phyloP scores from a whole-genome alignment of 306 rosid species.

The Glycine tomentella region DNA sequence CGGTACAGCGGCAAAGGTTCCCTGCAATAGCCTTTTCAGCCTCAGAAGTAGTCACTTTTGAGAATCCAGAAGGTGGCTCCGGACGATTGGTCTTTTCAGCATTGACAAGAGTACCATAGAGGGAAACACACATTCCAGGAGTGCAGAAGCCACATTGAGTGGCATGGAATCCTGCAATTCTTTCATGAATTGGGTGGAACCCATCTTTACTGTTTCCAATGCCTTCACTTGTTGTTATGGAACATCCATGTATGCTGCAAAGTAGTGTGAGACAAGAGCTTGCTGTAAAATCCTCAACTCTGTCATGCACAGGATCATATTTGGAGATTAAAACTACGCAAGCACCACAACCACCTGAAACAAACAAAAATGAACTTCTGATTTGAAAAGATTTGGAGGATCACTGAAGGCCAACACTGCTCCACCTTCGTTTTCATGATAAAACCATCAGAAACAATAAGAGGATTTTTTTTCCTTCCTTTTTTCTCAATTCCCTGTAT shows the following conservation, averaged over 20 bases:
- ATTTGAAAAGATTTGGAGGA: background rate
- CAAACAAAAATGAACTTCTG: conserved; percentile 33
- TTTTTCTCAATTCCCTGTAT: background rate
- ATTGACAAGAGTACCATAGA: conserved; percentile 70
- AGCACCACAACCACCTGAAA: conserved; percentile 95
- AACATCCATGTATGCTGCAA: conserved; percentile 72
- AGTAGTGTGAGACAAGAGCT: conserved; percentile 90
- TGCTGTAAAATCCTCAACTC: conserved; percentile 68
- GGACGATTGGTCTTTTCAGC: conserved; percentile 65
- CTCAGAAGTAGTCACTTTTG: conserved; percentile 69
- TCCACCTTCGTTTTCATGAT: background rate
- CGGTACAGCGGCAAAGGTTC: conserved; percentile 95
- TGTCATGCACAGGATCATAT: conserved; percentile 66
- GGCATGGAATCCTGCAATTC: no score
- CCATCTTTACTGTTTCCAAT: no score
- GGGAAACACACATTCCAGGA: conserved; percentile 92
- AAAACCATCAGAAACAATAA: conserved; percentile 28
- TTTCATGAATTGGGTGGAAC: no score
- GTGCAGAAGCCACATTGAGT: conserved; percentile 55
- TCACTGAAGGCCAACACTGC: background rate
- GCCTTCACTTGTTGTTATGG: conserved; percentile 27
- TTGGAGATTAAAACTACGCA: conserved; percentile 89
- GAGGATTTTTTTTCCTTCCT: background rate
- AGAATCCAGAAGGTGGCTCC: conserved; percentile 72
- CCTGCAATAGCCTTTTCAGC: conserved; percentile 88